Evolutionary conservation across 1,284 basidiomycete genomes (phyloP).

Genomic region (Anthracocystis walkeri): DNA sequence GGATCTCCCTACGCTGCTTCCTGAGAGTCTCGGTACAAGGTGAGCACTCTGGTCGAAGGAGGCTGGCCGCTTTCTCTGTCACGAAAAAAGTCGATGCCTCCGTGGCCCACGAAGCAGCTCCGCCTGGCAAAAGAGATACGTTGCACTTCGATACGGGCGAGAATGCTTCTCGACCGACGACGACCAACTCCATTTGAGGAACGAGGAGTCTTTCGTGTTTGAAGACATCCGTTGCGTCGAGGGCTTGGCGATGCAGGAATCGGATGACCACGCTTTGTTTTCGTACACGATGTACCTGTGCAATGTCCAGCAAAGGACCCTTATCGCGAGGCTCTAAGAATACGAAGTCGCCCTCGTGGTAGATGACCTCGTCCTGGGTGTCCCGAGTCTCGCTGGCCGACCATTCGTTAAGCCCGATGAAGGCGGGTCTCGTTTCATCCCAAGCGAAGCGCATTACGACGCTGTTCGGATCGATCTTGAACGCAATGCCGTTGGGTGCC

Average conservation of each 20-base stretch:
- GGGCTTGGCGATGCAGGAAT: slow-evolving; percentile 9
- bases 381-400: not conserved
- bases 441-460: slow-evolving; percentile 15
- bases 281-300: slow-evolving; percentile 23
- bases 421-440: slow-evolving; percentile 13
- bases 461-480: slow-evolving; percentile 3
- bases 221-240: slow-evolving; percentile 4
- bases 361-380: not conserved
- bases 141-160: slow-evolving; percentile 13
- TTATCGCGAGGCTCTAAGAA: slow-evolving; percentile 3
- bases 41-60: slow-evolving; percentile 12
- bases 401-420: slow-evolving; percentile 19
- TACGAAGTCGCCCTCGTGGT: slow-evolving; percentile 49
- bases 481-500: not conserved
- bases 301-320: slow-evolving; percentile 13
- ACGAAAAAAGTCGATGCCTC: slow-evolving; percentile 20
- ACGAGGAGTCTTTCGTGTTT: slow-evolving; percentile 29
- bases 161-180: not conserved
- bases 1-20: not conserved
- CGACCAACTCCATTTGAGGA: slow-evolving; percentile 1
- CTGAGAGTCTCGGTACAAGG: not conserved
- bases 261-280: slow-evolving; percentile 8
- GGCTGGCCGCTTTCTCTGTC: not conserved
- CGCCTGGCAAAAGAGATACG: slow-evolving; percentile 11
- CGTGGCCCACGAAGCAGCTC: slow-evolving; percentile 1